Base-by-base conservation (phyloP, 345 rosid species). In the Citrus inodora region DNA sequence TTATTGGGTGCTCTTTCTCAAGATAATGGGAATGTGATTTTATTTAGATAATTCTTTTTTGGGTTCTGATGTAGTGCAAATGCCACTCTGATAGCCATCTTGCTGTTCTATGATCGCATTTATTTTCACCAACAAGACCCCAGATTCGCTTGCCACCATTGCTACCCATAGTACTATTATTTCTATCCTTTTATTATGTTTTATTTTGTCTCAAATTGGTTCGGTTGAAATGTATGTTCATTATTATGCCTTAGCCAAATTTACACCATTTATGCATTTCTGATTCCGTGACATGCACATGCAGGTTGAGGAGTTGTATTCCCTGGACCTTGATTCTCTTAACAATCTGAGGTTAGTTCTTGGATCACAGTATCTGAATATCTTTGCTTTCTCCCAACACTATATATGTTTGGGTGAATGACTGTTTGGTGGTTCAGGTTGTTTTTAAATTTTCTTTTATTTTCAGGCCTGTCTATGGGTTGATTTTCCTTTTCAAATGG, bases 401-500 rank as follows among this genome's bases (percentile, higher is more conserved):
- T 37, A 28, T 35, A 10, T 21, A 19, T 75, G 2, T 8, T 63
- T 66, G n/a, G n/a, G 9, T 13, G 53, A 51, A 42, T 66, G 32
- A 16, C 7, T 28, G 19, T 63, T 40, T 25, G 7, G 55, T 6
- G 25, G 24, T 55, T 22, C 33, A 2, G 19, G 2, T 16, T 46
- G 17, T 46, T 11, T 46, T 42, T 42, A 22, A 27, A 25, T 48
- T 70, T 60, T 55, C 61, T 79, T 65, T 67, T 42, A 61, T 76
- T 83, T 56, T 72, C 86, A 95, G 99, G 88, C 99, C 99, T 58
- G 88, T 95, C 21, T 94, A 92, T 58, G 99, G 99, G 75, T 82
- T 95, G 91, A 88, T 95, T 81, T 95, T 95, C 88, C 98, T 95
- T 79, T 95, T 95, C 91, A 95, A 95, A 83, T 95, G 98, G 98